Conservation (phyloP, 768 basidiomycete species). For the Suillus fuscotomentosus region DNA sequence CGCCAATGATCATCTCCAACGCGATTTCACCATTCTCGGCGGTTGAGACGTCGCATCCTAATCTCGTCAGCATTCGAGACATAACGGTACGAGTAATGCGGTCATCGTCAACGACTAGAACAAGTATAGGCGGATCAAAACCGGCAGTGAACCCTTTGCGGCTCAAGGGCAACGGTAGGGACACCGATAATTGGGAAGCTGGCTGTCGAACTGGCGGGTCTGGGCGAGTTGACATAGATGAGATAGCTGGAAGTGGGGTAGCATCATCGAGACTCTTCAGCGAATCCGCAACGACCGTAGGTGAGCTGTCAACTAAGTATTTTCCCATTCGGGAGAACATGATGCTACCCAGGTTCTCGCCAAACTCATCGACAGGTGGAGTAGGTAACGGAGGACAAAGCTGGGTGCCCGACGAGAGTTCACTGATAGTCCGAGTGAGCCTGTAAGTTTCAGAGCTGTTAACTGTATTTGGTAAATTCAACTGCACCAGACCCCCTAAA, state of each 20-base stretch:
- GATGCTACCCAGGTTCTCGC: neutral
- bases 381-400: constrained; percentile 19
- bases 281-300: constrained; percentile 7
- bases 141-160: constrained; percentile 13
- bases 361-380: constrained; percentile 6
- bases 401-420: constrained; percentile 39
- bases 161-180: constrained; percentile 9
- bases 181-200: constrained; percentile 4
- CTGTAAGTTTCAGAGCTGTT: constrained; percentile 31
- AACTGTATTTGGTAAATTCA: constrained; percentile 42
- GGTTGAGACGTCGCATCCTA: constrained; percentile 75
- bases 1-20: constrained; percentile 65
- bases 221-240: constrained; percentile 7
- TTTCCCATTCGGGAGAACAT: constrained; percentile 1
- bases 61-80: constrained; percentile 71
- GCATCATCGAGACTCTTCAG: constrained; percentile 2
- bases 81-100: constrained; percentile 76
- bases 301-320: constrained; percentile 4
- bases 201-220: neutral
- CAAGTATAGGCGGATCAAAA: constrained; percentile 55
- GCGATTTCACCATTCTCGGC: constrained; percentile 86
- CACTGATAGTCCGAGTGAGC: constrained; percentile 43
- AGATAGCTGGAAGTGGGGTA: neutral
- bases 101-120: constrained; percentile 86
- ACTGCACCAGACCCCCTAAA: constrained; percentile 57